A percentile compares a stretch with the other conserved stretches of the same genome.
Evolutionary conservation across 148 eudicot genomes (phyloP).

Genomic region (Polygonum aviculare): DNA sequence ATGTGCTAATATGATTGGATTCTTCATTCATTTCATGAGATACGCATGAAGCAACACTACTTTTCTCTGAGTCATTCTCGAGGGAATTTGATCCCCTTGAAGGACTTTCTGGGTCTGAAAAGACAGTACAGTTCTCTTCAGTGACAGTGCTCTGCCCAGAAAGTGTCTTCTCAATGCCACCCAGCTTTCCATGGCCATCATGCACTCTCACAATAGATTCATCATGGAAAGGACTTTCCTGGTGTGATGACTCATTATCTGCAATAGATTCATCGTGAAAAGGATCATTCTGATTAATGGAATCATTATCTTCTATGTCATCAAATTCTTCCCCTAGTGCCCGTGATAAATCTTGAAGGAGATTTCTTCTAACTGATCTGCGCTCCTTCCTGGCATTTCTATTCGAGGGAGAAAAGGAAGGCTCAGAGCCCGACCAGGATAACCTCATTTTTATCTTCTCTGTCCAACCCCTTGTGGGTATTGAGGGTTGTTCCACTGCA

Average conservation of each 20-base stretch:
- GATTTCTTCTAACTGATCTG: constrained; percentile 51
- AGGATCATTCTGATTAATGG: constrained; percentile 18
- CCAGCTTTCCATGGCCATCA: constrained; percentile 21
- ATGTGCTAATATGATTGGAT: constrained; percentile 6
- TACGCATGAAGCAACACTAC: constrained; percentile 56
- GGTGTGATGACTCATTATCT: neutral
- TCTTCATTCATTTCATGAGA: constrained; percentile 38
- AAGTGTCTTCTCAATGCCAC: constrained; percentile 19
- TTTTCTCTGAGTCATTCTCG: constrained; percentile 46
- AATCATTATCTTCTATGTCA: constrained; percentile 20
- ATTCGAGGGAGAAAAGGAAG: constrained; percentile 36
- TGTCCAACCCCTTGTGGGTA: constrained; percentile 63
- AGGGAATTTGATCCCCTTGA: constrained; percentile 18
- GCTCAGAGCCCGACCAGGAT: constrained; percentile 62
- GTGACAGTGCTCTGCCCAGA: constrained; percentile 33
- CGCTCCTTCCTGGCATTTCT: constrained; percentile 25
- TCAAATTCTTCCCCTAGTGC: constrained; percentile 55
- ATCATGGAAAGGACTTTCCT: constrained; percentile 5
- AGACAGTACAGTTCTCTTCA: constrained; percentile 54
- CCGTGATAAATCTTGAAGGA: constrained; percentile 62
- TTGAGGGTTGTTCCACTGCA: constrained; percentile 25
- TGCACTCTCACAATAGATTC: constrained; percentile 24
- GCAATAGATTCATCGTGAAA: neutral
- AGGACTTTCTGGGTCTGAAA: constrained; percentile 50
- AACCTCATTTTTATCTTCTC: constrained; percentile 58